Evolutionary conservation across 768 basidiomycete genomes (phyloP).

Genomic region (Suillus subaureus): DNA sequence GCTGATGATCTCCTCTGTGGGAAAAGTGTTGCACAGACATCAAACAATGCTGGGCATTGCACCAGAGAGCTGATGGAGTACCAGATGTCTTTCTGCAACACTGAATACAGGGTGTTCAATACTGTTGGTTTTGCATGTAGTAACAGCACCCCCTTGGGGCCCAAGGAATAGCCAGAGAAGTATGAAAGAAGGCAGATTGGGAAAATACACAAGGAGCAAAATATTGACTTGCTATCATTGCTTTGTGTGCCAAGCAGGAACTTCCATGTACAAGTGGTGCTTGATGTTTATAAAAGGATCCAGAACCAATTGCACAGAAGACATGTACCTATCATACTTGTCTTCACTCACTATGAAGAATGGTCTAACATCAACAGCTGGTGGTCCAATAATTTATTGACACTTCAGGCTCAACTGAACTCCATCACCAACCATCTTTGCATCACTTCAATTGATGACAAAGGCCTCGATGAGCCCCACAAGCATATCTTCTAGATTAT

Average conservation of each 20-base stretch:
- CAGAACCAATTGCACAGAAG: not conserved
- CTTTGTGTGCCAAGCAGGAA: not conserved
- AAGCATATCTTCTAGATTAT: not conserved
- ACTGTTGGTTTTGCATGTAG: not conserved
- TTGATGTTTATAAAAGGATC: not conserved
- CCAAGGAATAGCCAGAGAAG: not conserved
- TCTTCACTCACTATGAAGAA: not conserved
- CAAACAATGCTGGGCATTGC: conserved; percentile 21
- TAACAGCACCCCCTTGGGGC: not conserved
- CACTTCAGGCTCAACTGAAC: not conserved
- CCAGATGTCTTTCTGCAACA: conserved; percentile 6
- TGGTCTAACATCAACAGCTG: not conserved
- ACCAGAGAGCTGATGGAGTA: conserved; percentile 20
- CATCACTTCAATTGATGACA: not conserved
- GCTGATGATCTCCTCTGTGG: conserved; percentile 38
- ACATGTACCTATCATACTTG: not conserved
- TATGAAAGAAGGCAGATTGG: not conserved
- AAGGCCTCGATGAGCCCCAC: not conserved
- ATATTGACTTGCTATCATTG: not conserved
- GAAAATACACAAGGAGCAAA: not conserved
- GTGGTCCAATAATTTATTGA: not conserved
- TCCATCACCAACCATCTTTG: not conserved
- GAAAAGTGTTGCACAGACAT: conserved; percentile 25
- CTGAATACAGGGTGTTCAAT: not conserved
- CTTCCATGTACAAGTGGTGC: not conserved